Evolutionary conservation across 176 grass and related monocot species (phyloP), one percentile per base, ranked within the genome.

Genomic region (Dactylis glomerata): DNA sequence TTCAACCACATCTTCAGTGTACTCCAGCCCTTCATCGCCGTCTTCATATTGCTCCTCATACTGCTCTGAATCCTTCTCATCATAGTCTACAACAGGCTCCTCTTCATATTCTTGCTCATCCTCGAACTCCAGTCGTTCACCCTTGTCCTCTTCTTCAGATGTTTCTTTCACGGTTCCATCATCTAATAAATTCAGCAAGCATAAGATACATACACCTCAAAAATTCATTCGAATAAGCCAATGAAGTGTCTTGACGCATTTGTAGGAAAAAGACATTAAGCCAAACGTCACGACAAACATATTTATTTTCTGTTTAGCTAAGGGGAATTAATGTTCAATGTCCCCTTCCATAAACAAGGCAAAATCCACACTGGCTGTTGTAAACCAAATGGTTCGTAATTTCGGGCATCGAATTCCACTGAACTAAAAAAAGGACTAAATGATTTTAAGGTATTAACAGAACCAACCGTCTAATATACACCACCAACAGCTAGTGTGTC

Each of bases 31-130:
- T 90, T 87, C 90, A 88, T 90, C 95, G 1, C 46, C 87, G 14
- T 84, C 93, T 15, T 94, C 89, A 0, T 87, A 91, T 59, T 91
- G 90, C 52, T 88, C 91, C 81, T 93, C 92, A 28, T 91, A 89
- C 46, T 93, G 89, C 73, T 89, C 91, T 10, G 89, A 75, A 74
- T 92, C 87, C 76, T 84, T 93, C 73, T 94, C 91, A 75, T 90
- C 93, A 1, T 95, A 95, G 44, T 95, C 93, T 33, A 95, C 80
- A 79, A 83, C 88, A 92, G 86, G 72, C 51, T 92, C 93, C 63
- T 95, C 93, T 76, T 93, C 92, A 61, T 93, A 93, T 75, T 94
- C 92, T 36, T 73, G 84, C 69, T 94, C 92, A 69, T 94, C 90
- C 83, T 95, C 93, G 0, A 95, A 90, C 62, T 92, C 93, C 40